Conservation (phyloP, 2,329 filamentous ascomycete species). For the Alternaria ventricosa region DNA sequence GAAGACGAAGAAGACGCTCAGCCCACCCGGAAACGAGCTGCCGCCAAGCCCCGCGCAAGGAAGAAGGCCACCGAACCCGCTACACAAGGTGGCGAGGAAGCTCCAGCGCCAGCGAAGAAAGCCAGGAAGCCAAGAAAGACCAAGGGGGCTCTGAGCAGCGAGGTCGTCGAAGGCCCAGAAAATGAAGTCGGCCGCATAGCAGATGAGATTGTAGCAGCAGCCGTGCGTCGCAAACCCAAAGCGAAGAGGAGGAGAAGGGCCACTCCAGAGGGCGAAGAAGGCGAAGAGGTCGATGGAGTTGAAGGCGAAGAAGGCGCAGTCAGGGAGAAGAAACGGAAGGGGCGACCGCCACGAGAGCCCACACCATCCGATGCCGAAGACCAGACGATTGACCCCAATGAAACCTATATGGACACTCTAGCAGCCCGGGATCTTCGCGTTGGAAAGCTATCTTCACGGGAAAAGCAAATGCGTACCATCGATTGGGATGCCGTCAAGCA, state of each 20-base stretch:
- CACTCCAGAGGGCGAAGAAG: constrained; percentile 19
- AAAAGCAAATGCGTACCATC: constrained; percentile 74
- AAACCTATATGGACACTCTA: constrained; percentile 75
- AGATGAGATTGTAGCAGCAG: constrained; percentile 16
- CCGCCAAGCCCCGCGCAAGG: constrained; percentile 28
- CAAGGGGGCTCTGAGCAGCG: constrained; percentile 20
- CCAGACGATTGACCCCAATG: constrained; percentile 66
- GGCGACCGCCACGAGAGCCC: constrained; percentile 34
- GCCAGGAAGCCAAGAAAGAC: constrained; percentile 37
- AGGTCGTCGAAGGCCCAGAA: constrained; percentile 12
- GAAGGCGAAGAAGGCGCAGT: constrained; percentile 14
- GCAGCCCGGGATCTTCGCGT: constrained; percentile 68
- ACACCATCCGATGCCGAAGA: constrained; percentile 49
- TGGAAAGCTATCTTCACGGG: constrained; percentile 76
- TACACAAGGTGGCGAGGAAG: constrained; percentile 18
- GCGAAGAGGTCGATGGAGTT: constrained; percentile 8
- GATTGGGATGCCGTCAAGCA: constrained; percentile 61
- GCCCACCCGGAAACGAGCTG: constrained; percentile 14
- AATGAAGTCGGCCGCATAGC: constrained; percentile 14
- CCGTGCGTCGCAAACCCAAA: constrained; percentile 24
- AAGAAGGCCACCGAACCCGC: constrained; percentile 15
- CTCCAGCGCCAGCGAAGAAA: constrained; percentile 29
- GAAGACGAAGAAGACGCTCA: constrained; percentile 18
- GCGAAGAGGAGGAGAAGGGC: constrained; percentile 22
- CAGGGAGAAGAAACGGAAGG: constrained; percentile 29